phyloP scores from a whole-genome alignment of 2,329 filamentous ascomycete genomes.

The Tolypocladium ophioglossoides region DNA sequence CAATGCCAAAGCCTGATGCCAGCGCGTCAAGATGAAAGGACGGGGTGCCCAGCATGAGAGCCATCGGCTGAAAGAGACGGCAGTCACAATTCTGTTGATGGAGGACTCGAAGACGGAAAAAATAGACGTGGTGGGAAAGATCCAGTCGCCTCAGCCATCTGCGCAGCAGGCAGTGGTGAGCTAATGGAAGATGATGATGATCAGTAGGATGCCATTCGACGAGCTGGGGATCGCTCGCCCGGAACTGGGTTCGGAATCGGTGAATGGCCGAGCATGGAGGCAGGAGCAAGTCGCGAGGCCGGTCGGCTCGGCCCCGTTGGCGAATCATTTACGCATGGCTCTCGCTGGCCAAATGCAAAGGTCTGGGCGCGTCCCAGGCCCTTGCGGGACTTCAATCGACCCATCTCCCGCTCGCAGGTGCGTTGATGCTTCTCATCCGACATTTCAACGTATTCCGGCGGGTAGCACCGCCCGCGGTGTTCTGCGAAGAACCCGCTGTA shows the following conservation, averaged over 20 bases:
- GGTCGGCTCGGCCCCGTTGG: conserved; percentile 42
- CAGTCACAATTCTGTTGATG: neutral
- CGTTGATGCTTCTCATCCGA: conserved; percentile 80
- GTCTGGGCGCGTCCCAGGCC: conserved; percentile 84
- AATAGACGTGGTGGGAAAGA: neutral
- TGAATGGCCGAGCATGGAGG: conserved; percentile 34
- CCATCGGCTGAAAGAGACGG: neutral
- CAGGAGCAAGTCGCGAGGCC: conserved; percentile 26
- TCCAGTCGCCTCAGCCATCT: conserved; percentile 8
- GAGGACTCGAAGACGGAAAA: neutral
- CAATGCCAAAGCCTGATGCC: neutral
- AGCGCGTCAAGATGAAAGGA: neutral
- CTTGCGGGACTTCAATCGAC: conserved; percentile 80
- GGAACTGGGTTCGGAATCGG: conserved; percentile 30
- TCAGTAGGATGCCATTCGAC: conserved; percentile 57
- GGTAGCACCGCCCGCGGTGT: conserved; percentile 73
- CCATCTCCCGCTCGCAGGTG: conserved; percentile 90
- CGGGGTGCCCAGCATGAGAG: neutral
- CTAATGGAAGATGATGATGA: conserved; percentile 1
- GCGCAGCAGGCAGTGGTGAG: conserved; percentile 15
- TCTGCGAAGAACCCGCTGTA: conserved; percentile 87
- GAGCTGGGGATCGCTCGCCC: conserved; percentile 40
- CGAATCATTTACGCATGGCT: conserved; percentile 44
- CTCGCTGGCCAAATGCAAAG: conserved; percentile 81
- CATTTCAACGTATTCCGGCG: conserved; percentile 97